Evolutionary conservation across 2,329 filamentous ascomycete genomes (phyloP), one percentile per base, ranked within the genome.

Genomic region (Amphichorda felina): DNA sequence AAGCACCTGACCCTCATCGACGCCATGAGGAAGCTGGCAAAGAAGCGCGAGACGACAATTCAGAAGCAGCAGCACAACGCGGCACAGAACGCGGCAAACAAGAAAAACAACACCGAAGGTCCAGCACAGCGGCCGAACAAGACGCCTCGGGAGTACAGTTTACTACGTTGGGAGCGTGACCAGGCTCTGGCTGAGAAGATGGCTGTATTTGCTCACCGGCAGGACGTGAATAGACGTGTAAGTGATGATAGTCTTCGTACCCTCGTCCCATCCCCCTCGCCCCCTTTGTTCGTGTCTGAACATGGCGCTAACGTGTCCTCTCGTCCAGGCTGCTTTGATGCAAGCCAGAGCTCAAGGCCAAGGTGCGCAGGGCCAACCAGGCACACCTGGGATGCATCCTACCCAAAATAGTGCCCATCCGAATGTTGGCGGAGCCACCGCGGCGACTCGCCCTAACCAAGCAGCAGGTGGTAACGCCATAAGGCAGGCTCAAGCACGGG

Each of bases 61-160:
- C 86, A 91, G 52, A 96, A 96, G 63, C 84, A 91, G 53, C 82
- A 89, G 50, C 86, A 95, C 52, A 84, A 94, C 50, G 72, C 76
- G 40, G 74, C 79, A 9, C 73, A 75, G 42, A 74, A 86, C 38
- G 84, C 85, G 33, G 82, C 82, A 22, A 76, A 85, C 55, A 79
- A 91, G 37, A 95, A 95, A 57, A 71, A 76, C 11, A 82, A 82
- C 40, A 85, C 94, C 48, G 33, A 64, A 61, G 35, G 57, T 59
- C 45, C 70, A 54, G 50, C 72, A 55, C 51, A 84, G 24, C 34
- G 36, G 60, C 46, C 71, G 54, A 50, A 56, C 50, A 84, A 87
- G 50, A 94, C 88, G 0, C 91, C 91, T 1, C 75, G 84, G 47
- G 86, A 96, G 45, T 94, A 95, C 54, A 95, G 88, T 51, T 71